A percentile compares a stretch with the other conserved stretches of the same genome.
phyloP scores from a whole-genome alignment of 768 basidiomycete species.

The Terana coerulea region DNA sequence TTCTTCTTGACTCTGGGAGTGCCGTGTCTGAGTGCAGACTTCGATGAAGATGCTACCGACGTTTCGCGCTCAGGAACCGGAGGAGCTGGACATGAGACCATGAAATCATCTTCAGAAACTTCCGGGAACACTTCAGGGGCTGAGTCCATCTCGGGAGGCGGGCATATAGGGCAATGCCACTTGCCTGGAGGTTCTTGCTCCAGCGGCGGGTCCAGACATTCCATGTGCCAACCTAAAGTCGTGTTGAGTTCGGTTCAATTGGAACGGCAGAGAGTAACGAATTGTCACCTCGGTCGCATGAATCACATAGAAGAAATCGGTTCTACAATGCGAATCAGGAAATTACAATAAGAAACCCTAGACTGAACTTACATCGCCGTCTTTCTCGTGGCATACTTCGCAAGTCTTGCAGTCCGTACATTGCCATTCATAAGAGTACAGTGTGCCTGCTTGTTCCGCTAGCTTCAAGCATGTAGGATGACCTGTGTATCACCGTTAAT shows the following conservation, averaged over 20 bases:
- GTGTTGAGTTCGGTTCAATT: constrained; percentile 4
- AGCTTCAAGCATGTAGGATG: constrained; percentile 86
- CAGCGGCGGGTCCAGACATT: constrained; percentile 73
- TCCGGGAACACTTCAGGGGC: neutral
- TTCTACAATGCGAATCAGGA: constrained; percentile 39
- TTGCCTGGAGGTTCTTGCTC: constrained; percentile 66
- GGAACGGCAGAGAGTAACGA: too few species aligned
- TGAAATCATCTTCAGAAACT: neutral
- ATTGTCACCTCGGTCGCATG: constrained; percentile 79
- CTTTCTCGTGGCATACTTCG: constrained; percentile 80
- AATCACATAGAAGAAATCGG: constrained; percentile 87
- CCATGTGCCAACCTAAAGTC: constrained; percentile 74
- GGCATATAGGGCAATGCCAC: constrained; percentile 73
- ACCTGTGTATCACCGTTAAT: constrained; percentile 41
- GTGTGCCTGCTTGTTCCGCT: constrained; percentile 50
- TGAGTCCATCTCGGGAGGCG: neutral
- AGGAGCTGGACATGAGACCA: constrained; percentile 3
- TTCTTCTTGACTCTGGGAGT: constrained; percentile 27
- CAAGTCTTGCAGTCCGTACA: constrained; percentile 93
- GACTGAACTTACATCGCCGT: constrained; percentile 71
- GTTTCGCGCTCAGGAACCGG: constrained; percentile 25
- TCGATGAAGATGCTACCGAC: constrained; percentile 44
- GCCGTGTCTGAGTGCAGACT: constrained; percentile 15
- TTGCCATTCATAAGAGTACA: constrained; percentile 76
- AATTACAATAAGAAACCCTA: neutral